Percentiles rank a stretch among this genome's conserved stretches.
Conservation (phyloP, 2,329 filamentous ascomycete species). For the Colletotrichum chrysophilum region DNA sequence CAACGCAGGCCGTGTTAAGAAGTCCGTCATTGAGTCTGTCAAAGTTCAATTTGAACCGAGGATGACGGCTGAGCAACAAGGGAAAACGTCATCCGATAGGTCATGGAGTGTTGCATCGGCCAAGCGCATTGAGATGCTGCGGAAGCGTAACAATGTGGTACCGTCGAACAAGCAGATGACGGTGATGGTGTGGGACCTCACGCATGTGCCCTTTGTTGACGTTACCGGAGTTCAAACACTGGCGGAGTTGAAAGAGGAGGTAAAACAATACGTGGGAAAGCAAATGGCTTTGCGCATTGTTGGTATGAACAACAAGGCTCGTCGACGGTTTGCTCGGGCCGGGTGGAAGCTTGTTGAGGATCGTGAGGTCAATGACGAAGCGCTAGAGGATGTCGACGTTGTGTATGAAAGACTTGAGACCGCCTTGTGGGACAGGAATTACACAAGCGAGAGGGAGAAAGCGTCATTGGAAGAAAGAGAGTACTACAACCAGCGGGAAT, state of each 20-base stretch:
- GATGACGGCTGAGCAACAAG: slow-evolving; percentile 44
- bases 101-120: slow-evolving; percentile 61
- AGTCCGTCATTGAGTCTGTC: slow-evolving; percentile 52
- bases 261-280: slow-evolving; percentile 53
- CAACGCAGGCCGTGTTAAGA: slow-evolving; percentile 61
- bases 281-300: slow-evolving; percentile 52
- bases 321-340: slow-evolving; percentile 41
- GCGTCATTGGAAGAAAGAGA: neutral
- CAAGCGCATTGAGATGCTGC: slow-evolving; percentile 50
- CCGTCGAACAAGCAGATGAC: slow-evolving; percentile 42
- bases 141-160: slow-evolving; percentile 41
- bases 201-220: slow-evolving; percentile 57
- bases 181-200: slow-evolving; percentile 58
- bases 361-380: slow-evolving; percentile 30
- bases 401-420: slow-evolving; percentile 9
- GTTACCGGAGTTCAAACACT: slow-evolving; percentile 56
- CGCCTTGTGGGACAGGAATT: neutral
- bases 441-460: neutral
- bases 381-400: slow-evolving; percentile 17
- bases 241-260: slow-evolving; percentile 50
- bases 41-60: slow-evolving; percentile 43
- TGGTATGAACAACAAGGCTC: slow-evolving; percentile 47
- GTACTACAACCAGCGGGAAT: neutral
- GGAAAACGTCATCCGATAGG: slow-evolving; percentile 42
- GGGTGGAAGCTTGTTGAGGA: slow-evolving; percentile 37